phyloP scores from a whole-genome alignment of 2,329 filamentous ascomycete species.

The Parascedosporium putredinis region DNA sequence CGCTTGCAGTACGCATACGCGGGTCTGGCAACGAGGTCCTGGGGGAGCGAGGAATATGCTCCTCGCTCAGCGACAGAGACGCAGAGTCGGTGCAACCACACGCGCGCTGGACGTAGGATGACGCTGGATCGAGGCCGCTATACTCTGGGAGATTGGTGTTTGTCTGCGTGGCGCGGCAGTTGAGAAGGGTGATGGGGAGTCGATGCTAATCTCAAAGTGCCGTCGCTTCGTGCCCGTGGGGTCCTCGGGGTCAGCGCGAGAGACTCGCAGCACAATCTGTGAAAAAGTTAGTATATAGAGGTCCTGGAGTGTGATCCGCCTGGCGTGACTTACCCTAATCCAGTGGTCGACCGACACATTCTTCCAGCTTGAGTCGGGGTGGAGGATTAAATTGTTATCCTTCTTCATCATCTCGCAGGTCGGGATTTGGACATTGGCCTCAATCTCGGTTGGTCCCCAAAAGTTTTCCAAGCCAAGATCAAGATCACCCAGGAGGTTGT shows the following conservation, averaged over 20 bases:
- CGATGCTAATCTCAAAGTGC: conserved; percentile 93
- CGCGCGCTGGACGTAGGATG: conserved; percentile 32
- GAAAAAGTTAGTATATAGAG: neutral
- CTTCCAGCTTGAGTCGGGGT: conserved; percentile 88
- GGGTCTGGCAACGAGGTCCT: neutral
- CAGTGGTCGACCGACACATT: conserved; percentile 92
- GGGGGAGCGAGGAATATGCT: neutral
- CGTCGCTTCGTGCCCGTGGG: conserved; percentile 61
- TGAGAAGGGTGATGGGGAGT: conserved; percentile 92
- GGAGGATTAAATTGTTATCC: conserved; percentile 53
- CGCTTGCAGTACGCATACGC: neutral
- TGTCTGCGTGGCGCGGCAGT: conserved; percentile 83
- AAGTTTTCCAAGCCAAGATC: conserved; percentile 59
- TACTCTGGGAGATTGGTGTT: conserved; percentile 83
- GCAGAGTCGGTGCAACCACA: conserved; percentile 45
- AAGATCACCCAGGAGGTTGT: conserved; percentile 73
- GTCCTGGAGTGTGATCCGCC: neutral
- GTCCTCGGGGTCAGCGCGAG: conserved; percentile 69
- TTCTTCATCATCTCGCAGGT: conserved; percentile 80
- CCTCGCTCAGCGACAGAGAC: neutral
- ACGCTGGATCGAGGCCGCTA: conserved; percentile 38
- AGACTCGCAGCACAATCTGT: conserved; percentile 86
- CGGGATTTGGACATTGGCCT: conserved; percentile 85
- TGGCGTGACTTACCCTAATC: conserved; percentile 76
- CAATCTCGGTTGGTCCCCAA: conserved; percentile 84